Percentiles rank a stretch among this genome's conserved stretches.
phyloP scores from a whole-genome alignment of 2,329 filamentous ascomycete species.

The Fusarium fracticaudum region DNA sequence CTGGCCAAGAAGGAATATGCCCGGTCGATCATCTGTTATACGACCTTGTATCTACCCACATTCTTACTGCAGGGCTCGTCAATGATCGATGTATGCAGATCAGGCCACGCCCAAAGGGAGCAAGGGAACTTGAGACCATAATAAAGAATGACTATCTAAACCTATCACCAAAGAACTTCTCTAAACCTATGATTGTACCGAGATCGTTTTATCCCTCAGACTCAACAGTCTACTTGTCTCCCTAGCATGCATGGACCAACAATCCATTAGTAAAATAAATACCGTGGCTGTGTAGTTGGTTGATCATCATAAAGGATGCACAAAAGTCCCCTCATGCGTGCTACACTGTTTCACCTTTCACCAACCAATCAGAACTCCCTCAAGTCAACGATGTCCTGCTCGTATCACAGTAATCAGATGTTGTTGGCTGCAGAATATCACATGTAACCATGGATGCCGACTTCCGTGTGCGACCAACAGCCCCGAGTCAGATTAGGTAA shows the following conservation, averaged over 20 bases:
- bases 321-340: background rate
- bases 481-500: background rate
- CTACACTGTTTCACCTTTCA: background rate
- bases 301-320: background rate
- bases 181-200: fast-evolving
- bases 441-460: background rate
- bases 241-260: too few relatives aligned
- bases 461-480: background rate
- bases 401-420: background rate
- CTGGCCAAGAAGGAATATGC: background rate
- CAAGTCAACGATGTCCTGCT: background rate
- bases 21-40: background rate
- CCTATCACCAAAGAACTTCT: fast-evolving
- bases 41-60: background rate
- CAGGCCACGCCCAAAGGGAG: background rate
- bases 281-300: background rate
- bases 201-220: background rate
- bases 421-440: background rate
- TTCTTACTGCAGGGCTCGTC: background rate
- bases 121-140: too few relatives aligned
- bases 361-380: background rate
- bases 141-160: too few relatives aligned
- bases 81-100: too few relatives aligned
- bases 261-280: background rate
- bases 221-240: too few relatives aligned